phyloP scores from a whole-genome alignment of 2,329 filamentous ascomycete genomes.

The Fonsecaea pedrosoi region DNA sequence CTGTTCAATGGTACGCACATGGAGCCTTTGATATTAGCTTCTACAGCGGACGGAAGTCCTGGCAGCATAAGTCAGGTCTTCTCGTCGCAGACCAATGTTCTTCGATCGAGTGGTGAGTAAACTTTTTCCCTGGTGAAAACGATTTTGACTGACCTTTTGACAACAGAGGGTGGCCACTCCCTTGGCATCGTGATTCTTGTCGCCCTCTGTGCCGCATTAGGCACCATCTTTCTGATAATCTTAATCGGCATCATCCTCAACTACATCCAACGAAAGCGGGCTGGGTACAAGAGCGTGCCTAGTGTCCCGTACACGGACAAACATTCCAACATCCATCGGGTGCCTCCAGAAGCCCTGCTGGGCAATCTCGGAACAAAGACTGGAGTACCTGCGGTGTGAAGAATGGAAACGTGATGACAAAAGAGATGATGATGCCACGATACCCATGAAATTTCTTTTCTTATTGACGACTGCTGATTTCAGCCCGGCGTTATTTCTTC shows the following conservation, averaged over 20 bases:
- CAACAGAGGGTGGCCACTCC: slow-evolving; percentile 49
- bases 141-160: slow-evolving; percentile 17
- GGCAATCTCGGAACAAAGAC: slow-evolving; percentile 35
- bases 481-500: neutral
- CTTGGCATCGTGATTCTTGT: slow-evolving; percentile 55
- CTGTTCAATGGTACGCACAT: slow-evolving; percentile 84
- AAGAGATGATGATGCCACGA: slow-evolving; percentile 32
- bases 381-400: slow-evolving; percentile 30
- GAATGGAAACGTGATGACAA: slow-evolving; percentile 4
- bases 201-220: slow-evolving; percentile 56
- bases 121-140: neutral
- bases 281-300: slow-evolving; percentile 55
- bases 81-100: slow-evolving; percentile 79
- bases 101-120: slow-evolving; percentile 67
- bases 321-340: slow-evolving; percentile 53
- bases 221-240: slow-evolving; percentile 57
- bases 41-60: slow-evolving; percentile 66
- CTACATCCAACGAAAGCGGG: slow-evolving; percentile 55
- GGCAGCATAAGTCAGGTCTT: slow-evolving; percentile 84
- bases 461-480: slow-evolving; percentile 7
- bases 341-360: slow-evolving; percentile 56
- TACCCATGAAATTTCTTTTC: slow-evolving; percentile 29
- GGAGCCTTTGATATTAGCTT: slow-evolving; percentile 80
- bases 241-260: slow-evolving; percentile 55
- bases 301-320: slow-evolving; percentile 55